These are phyloP conservation scores for Pseudogymnoascus sp. DNA, from an alignment of 2,329 filamentous ascomycete species.

Conservation along the genomic window DNA sequence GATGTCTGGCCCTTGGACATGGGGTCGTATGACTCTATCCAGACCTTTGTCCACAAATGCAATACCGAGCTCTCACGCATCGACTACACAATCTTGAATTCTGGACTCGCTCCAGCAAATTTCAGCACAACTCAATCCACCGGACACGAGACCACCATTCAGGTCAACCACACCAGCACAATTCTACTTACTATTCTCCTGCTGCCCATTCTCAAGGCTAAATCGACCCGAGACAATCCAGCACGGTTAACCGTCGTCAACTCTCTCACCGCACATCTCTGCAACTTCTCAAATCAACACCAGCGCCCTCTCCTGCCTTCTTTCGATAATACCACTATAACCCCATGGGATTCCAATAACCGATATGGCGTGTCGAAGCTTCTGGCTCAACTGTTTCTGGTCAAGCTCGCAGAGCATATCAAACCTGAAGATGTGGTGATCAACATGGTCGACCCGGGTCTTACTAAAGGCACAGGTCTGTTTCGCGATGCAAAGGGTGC, in stretches of 20 bases:
- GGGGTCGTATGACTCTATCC: slow-evolving; percentile 40
- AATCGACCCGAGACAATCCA: slow-evolving; percentile 10
- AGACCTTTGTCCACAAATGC: slow-evolving; percentile 35
- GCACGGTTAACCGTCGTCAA: slow-evolving; percentile 19
- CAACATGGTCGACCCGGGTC: slow-evolving; percentile 32
- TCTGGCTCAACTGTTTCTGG: slow-evolving; percentile 31
- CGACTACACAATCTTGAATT: slow-evolving; percentile 43
- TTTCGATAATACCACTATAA: slow-evolving; percentile 29
- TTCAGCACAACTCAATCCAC: slow-evolving; percentile 24
- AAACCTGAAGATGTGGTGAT: slow-evolving; percentile 28
- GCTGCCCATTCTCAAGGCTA: slow-evolving; percentile 26
- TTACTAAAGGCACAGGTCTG: slow-evolving; percentile 36
- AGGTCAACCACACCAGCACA: slow-evolving; percentile 31
- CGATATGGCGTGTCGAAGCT: slow-evolving; percentile 29
- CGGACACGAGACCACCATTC: slow-evolving; percentile 37
- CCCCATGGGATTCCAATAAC: slow-evolving; percentile 17
- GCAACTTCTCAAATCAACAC: slow-evolving; percentile 25
- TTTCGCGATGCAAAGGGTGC: slow-evolving; percentile 29
- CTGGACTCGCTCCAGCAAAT: slow-evolving; percentile 28
- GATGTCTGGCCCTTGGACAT: slow-evolving; percentile 48
- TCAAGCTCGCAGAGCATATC: slow-evolving; percentile 36
- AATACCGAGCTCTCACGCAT: slow-evolving; percentile 32
- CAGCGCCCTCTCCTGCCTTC: slow-evolving; percentile 24
- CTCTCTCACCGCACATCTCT: slow-evolving; percentile 17
- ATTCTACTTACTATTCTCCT: slow-evolving; percentile 25